Percentiles rank a stretch among this genome's conserved stretches.
Evolutionary conservation across 2,329 filamentous ascomycete species (phyloP).

Genomic region (Mycosphaerella arachidis): DNA sequence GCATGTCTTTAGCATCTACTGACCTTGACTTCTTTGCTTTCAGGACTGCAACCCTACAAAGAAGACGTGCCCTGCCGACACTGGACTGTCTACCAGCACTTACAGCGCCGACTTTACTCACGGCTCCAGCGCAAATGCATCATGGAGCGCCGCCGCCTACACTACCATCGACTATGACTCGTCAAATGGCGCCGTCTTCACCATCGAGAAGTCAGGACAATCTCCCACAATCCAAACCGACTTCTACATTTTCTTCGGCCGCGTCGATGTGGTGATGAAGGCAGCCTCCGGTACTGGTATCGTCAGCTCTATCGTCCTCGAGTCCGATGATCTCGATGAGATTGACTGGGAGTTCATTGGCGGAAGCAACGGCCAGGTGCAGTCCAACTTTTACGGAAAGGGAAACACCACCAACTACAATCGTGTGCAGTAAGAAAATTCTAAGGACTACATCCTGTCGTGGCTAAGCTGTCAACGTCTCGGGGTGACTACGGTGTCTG

Average conservation of each 20-base stretch:
- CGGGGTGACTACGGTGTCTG: no score
- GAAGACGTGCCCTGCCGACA: constrained; percentile 63
- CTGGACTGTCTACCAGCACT: constrained; percentile 60
- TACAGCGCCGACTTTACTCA: constrained; percentile 48
- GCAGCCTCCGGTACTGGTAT: constrained; percentile 69
- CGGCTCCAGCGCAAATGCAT: constrained; percentile 57
- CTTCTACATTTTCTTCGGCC: constrained; percentile 83
- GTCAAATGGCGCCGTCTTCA: constrained; percentile 63
- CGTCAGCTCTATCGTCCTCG: constrained; percentile 73
- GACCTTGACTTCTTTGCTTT: background rate
- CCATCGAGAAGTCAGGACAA: constrained; percentile 64
- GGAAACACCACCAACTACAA: constrained; percentile 67
- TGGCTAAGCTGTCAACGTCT: no score
- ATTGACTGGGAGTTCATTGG: constrained; percentile 83
- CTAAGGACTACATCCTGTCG: no score
- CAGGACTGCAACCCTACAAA: constrained; percentile 69
- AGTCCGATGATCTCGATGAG: constrained; percentile 79
- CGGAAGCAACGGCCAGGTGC: constrained; percentile 55
- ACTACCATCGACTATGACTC: constrained; percentile 58
- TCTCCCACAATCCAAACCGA: constrained; percentile 58
- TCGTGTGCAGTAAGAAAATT: constrained; percentile 45
- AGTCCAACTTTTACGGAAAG: constrained; percentile 69
- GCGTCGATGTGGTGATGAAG: constrained; percentile 72
- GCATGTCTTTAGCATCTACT: no score
- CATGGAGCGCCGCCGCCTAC: constrained; percentile 57